Percentiles rank a stretch among this genome's conserved stretches.
Conservation (phyloP, 225 moss, liverwort and hornwort genomes). For the Pseudisothecium myosuroides region DNA sequence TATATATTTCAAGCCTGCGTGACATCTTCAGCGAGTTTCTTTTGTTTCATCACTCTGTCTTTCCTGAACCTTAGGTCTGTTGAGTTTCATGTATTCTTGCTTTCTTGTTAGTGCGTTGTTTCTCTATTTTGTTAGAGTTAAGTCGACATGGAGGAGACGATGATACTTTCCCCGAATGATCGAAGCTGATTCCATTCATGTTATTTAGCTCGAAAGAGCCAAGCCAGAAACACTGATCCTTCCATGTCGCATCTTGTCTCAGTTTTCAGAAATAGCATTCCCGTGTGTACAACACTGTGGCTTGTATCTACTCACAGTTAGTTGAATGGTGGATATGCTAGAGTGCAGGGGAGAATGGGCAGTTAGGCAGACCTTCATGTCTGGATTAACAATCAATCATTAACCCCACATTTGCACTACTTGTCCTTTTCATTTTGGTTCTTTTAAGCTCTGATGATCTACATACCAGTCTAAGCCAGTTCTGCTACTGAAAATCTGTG, state of each 20-base stretch:
- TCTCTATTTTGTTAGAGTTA: accelerated
- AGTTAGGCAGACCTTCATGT: conserved; percentile 28
- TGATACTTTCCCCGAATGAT: conserved; percentile 38
- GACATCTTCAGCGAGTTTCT: accelerated
- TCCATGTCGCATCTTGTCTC: background rate
- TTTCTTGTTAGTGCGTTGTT: accelerated
- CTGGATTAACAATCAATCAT: conserved; percentile 48
- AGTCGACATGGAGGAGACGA: background rate
- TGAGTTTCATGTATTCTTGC: accelerated
- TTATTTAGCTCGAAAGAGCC: conserved; percentile 37
- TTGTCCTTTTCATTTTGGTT: accelerated
- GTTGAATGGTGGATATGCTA: conserved; percentile 44
- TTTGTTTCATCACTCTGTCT: accelerated
- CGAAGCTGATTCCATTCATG: conserved; percentile 27
- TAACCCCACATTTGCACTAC: background rate
- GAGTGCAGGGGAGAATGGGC: conserved; percentile 34
- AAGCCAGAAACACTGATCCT: conserved; percentile 32
- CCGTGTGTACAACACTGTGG: conserved; percentile 56
- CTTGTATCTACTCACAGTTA: conserved; percentile 6
- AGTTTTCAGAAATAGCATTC: background rate
- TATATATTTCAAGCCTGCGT: background rate
- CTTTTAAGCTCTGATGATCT: conserved; percentile 13
- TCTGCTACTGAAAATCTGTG: conserved; percentile 25
- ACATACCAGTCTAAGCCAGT: conserved; percentile 31
- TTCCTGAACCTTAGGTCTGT: accelerated